phyloP scores from a whole-genome alignment of 176 grass and related monocot genomes.

The Dendrocalamus sinicus region DNA sequence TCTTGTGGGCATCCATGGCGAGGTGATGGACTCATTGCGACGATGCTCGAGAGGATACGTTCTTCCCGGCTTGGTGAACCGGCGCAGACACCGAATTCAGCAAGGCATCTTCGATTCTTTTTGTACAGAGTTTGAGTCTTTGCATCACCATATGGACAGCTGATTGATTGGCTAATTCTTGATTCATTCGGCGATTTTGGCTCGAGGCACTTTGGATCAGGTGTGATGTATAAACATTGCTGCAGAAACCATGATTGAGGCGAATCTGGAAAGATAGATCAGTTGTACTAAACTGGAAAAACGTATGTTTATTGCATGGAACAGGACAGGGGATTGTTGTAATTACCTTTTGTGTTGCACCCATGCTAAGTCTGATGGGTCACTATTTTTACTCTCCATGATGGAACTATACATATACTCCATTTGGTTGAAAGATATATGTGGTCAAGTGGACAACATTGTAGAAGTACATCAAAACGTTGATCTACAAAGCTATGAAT shows the following conservation, averaged over 20 bases:
- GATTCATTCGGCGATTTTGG: conserved; percentile 57
- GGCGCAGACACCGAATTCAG: too few species aligned
- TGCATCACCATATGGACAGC: too few species aligned
- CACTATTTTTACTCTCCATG: background rate
- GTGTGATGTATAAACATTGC: conserved; percentile 33
- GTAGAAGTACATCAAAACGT: too few species aligned
- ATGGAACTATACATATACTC: background rate
- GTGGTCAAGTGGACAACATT: background rate
- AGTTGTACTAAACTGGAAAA: conserved; percentile 32
- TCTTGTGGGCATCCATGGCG: too few species aligned
- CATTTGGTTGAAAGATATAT: background rate
- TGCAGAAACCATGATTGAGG: conserved; percentile 47
- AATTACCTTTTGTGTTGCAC: conserved; percentile 3
- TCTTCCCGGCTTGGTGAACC: too few species aligned
- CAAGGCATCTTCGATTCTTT: too few species aligned
- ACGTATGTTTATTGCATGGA: conserved; percentile 25
- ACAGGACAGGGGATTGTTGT: conserved; percentile 40
- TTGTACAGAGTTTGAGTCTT: too few species aligned
- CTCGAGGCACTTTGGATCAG: conserved; percentile 34
- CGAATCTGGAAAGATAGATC: conserved; percentile 43
- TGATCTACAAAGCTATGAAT: too few species aligned
- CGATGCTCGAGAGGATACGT: too few species aligned
- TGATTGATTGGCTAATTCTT: conserved; percentile 39
- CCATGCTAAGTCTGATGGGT: background rate
- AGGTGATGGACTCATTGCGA: too few species aligned